Conservation (phyloP, 2,329 filamentous ascomycete genomes). For the Aspergillus awamori region DNA sequence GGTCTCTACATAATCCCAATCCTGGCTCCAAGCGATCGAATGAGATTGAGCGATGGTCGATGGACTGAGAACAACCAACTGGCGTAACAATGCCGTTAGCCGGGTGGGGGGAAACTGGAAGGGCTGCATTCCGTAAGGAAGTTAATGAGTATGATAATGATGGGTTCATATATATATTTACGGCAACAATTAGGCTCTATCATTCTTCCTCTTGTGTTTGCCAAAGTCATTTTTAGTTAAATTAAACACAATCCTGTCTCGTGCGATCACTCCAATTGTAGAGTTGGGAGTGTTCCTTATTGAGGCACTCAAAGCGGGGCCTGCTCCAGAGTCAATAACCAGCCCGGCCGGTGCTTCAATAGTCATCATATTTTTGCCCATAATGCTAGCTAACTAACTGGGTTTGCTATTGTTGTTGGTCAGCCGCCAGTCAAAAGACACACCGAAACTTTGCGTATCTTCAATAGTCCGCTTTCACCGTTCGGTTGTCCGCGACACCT, state of each 20-base stretch:
- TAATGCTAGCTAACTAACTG: not conserved
- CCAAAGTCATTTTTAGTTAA: not conserved
- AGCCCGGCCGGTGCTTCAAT: conserved; percentile 3
- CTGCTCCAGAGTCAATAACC: conserved; percentile 7
- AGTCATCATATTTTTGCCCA: not conserved
- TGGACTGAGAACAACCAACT: conserved; percentile 12
- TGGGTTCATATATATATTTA: not conserved
- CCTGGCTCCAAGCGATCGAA: not conserved
- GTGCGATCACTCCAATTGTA: not conserved
- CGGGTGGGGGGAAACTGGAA: conserved; percentile 16
- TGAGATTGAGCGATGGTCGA: not conserved
- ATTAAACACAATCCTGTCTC: not conserved
- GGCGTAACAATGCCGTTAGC: conserved; percentile 25
- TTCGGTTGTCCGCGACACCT: conserved; percentile 13
- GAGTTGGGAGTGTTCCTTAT: not conserved
- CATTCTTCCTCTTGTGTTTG: not conserved
- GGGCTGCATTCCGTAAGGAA: conserved; percentile 14
- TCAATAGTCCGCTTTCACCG: conserved; percentile 13
- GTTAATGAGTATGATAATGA: too few relatives aligned
- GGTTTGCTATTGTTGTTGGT: conserved; percentile 10
- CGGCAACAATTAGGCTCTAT: not conserved
- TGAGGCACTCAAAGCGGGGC: conserved; percentile 1
- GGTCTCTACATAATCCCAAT: not conserved
- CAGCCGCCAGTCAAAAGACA: conserved; percentile 8
- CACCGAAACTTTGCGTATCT: conserved; percentile 28